phyloP scores from a whole-genome alignment of 1,284 basidiomycete genomes.

The Rhodofomes roseus region DNA sequence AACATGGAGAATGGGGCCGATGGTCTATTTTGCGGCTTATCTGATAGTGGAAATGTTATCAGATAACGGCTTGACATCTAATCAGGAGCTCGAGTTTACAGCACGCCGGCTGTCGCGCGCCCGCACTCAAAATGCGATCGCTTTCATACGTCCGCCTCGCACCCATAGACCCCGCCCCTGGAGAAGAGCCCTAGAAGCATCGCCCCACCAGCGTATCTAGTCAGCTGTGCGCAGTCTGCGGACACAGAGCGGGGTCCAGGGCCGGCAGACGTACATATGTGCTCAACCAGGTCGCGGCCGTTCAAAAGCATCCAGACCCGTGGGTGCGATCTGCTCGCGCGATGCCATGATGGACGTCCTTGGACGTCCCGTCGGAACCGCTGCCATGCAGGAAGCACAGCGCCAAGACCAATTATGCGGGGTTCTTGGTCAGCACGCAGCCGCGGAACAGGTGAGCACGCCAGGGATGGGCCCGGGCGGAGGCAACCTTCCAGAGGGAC shows the following conservation, averaged over 20 bases:
- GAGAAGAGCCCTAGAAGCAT: neutral
- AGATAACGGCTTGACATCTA: slow-evolving; percentile 1
- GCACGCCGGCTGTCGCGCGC: neutral
- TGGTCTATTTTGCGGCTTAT: neutral
- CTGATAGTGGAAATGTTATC: neutral
- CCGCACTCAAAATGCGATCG: neutral
- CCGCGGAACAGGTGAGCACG: too few species aligned
- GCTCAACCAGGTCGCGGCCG: neutral
- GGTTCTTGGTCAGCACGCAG: neutral
- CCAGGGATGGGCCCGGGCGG: too few species aligned
- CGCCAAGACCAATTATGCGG: neutral
- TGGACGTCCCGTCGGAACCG: neutral
- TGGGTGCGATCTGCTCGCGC: neutral
- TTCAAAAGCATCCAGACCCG: neutral
- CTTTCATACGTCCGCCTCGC: neutral
- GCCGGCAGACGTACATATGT: neutral
- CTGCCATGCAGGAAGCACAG: neutral
- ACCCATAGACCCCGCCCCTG: neutral
- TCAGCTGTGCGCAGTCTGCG: neutral
- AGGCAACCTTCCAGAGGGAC: too few species aligned
- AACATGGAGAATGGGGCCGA: neutral
- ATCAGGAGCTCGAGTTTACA: neutral
- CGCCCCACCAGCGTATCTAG: neutral
- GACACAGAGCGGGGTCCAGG: neutral
- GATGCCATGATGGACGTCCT: neutral